Percentiles rank a stretch among this genome's conserved stretches.
Evolutionary conservation across 768 basidiomycete species (phyloP).

Genomic region (Lactarius hengduanensis): DNA sequence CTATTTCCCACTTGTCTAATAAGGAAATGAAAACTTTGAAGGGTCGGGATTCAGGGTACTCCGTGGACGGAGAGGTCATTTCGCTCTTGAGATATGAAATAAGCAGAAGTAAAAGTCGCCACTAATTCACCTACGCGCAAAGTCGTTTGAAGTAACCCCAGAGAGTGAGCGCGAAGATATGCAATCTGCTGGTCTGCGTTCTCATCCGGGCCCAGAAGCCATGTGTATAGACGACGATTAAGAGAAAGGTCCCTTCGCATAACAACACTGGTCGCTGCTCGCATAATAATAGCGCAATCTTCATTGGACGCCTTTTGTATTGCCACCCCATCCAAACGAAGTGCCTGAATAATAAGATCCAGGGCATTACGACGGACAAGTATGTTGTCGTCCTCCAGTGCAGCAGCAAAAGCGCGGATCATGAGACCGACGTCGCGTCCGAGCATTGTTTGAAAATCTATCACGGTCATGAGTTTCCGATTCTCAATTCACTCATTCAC

Average conservation of each 20-base stretch:
- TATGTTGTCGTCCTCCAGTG: slow-evolving; percentile 90
- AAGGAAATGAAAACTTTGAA: slow-evolving; percentile 96
- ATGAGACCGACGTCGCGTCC: slow-evolving; percentile 90
- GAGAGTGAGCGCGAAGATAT: slow-evolving; percentile 65
- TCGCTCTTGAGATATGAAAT: slow-evolving; percentile 52
- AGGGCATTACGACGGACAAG: slow-evolving; percentile 84
- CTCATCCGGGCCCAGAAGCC: slow-evolving; percentile 87
- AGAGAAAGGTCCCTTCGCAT: slow-evolving; percentile 89
- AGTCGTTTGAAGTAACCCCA: slow-evolving; percentile 69
- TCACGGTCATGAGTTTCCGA: not conserved
- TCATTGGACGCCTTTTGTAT: slow-evolving; percentile 65
- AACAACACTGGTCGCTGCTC: slow-evolving; percentile 83
- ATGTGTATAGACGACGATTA: slow-evolving; percentile 88
- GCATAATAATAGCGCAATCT: slow-evolving; percentile 83
- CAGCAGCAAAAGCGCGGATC: slow-evolving; percentile 89
- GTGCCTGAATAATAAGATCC: slow-evolving; percentile 77
- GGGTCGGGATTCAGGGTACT: slow-evolving; percentile 77
- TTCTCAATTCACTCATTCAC: not conserved
- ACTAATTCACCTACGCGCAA: slow-evolving; percentile 53
- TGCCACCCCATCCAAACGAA: slow-evolving; percentile 70
- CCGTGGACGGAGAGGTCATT: slow-evolving; percentile 68
- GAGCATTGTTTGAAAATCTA: slow-evolving; percentile 67
- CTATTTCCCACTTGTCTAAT: slow-evolving; percentile 97
- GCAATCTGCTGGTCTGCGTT: slow-evolving; percentile 68
- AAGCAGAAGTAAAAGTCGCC: not conserved